Evolutionary conservation across 768 basidiomycete genomes (phyloP), one percentile per base, ranked within the genome.

Genomic region (Podaxis mareebaensis): DNA sequence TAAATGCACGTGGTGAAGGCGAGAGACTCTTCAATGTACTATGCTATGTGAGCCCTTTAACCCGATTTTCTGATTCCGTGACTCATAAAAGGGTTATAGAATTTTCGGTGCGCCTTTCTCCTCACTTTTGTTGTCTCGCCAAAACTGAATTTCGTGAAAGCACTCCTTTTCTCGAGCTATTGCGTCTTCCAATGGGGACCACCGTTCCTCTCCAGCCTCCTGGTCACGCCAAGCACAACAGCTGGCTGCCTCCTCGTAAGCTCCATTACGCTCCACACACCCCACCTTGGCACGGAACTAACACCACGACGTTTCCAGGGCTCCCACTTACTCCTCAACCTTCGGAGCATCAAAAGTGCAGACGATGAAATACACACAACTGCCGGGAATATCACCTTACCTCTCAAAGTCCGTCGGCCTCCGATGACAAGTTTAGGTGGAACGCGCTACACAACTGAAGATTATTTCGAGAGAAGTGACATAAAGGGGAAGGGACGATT

Each of bases 221-320:
- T 74, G 4, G 73, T 72, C 44, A 72, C 73, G 68, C 73, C 73
- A 30, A 68, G 67, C 17, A 69, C 67, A 5, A 72, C 71, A 1
- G 70, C 73, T 7, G 73, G 73, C 10, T 72, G 70, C 26, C 70
- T 74, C 53, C 64, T 74, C 1, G 68, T 69, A 53, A 51, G 64
- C 49, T 53, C 51, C 46, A 36, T 12, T 24, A 4, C 0, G 10
- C n/a, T 30, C 11, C 28, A 28, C 15, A 15, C 17, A 7, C 38
- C 24, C 20, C 53, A 33, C 24, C n/a, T 20, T 55, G 15, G 15
- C 13, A 17, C 4, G 33, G 20, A 38, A 22, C 26, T 51, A 13
- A 42, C 44, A 20, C 40, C 28, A n/a, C 55, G 38, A 15, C 26
- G 11, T 39, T 56, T 11, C 8, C 51, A 68, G 67, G 71, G 70